A percentile compares a stretch with the other conserved stretches of the same genome.
Evolutionary conservation across 768 basidiomycete species (phyloP).

Genomic region (Boletales sp.): DNA sequence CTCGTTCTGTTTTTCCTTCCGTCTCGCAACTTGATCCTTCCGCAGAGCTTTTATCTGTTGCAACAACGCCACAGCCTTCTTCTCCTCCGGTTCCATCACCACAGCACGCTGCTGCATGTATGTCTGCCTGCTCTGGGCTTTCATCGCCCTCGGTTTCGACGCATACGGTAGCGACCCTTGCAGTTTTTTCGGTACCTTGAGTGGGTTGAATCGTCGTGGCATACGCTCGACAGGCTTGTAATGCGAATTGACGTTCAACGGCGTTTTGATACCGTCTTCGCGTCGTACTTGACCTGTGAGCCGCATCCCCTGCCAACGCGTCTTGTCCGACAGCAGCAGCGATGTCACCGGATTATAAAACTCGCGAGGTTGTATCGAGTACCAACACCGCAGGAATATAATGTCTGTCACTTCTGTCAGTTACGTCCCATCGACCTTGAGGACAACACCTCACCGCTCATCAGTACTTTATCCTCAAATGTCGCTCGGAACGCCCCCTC

Average conservation of each 20-base stretch:
- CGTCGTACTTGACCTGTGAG: slow-evolving; percentile 88
- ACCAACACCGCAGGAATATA: slow-evolving; percentile 95
- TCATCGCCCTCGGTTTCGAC: slow-evolving; percentile 84
- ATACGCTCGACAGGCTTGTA: slow-evolving; percentile 83
- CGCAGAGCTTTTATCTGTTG: slow-evolving; percentile 92
- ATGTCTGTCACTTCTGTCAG: slow-evolving; percentile 56
- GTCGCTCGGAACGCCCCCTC: slow-evolving; percentile 95
- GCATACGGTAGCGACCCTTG: slow-evolving; percentile 89
- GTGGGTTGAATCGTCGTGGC: slow-evolving; percentile 84
- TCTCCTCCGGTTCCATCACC: slow-evolving; percentile 93
- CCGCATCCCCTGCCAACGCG: slow-evolving; percentile 91
- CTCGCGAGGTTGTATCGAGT: slow-evolving; percentile 89
- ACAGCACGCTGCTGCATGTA: slow-evolving; percentile 95
- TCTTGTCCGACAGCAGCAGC: slow-evolving; percentile 77
- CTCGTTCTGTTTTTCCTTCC: slow-evolving; percentile 87
- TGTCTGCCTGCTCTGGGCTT: slow-evolving; percentile 68
- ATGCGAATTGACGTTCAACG: slow-evolving; percentile 74
- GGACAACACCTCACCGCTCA: slow-evolving; percentile 70
- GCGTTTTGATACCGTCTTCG: slow-evolving; percentile 83
- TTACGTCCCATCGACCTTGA: background rate
- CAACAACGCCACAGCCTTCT: slow-evolving; percentile 82
- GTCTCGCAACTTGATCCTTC: slow-evolving; percentile 77
- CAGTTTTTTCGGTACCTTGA: slow-evolving; percentile 85
- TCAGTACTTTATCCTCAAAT: slow-evolving; percentile 96
- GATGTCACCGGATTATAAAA: slow-evolving; percentile 97